phyloP scores from a whole-genome alignment of 1,284 basidiomycete genomes.

The Boletellus dicymbophilus region DNA sequence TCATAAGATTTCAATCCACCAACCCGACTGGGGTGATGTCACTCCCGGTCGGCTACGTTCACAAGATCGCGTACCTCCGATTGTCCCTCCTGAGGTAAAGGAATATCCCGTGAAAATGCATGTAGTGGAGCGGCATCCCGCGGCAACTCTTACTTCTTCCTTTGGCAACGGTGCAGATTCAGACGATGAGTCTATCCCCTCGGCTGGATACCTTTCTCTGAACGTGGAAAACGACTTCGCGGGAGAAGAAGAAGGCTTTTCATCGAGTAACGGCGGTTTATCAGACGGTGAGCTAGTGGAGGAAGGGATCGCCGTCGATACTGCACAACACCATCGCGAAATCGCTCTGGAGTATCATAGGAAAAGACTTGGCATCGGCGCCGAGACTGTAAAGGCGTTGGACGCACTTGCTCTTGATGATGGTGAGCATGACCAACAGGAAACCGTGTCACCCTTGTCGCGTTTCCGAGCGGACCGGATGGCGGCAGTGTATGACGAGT shows the following conservation, averaged over 20 bases:
- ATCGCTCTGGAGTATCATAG: constrained; percentile 71
- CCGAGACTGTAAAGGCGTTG: constrained; percentile 52
- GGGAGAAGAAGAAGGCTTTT: constrained; percentile 10
- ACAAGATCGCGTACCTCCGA: constrained; percentile 38
- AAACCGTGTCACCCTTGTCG: constrained; percentile 54
- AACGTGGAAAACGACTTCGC: constrained; percentile 12
- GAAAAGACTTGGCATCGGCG: constrained; percentile 57
- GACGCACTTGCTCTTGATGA: constrained; percentile 45
- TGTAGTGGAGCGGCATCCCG: constrained; percentile 63
- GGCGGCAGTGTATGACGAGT: constrained; percentile 44
- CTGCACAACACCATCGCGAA: constrained; percentile 68
- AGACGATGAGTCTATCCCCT: constrained; percentile 49
- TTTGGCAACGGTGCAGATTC: constrained; percentile 37
- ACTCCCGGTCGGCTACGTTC: constrained; percentile 48
- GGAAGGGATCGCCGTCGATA: constrained; percentile 57
- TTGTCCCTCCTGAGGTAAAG: constrained; percentile 40
- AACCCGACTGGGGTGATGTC: constrained; percentile 56
- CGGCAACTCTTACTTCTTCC: constrained; percentile 23
- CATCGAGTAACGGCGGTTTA: constrained; percentile 23
- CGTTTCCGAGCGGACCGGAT: constrained; percentile 63
- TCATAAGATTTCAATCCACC: constrained; percentile 2
- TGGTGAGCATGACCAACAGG: constrained; percentile 42
- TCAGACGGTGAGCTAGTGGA: constrained; percentile 38
- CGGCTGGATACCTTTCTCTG: constrained; percentile 29
- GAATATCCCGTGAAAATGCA: constrained; percentile 61